Evolutionary conservation across 2,329 filamentous ascomycete species (phyloP).

Genomic region (Tolypocladium ophioglossoides): DNA sequence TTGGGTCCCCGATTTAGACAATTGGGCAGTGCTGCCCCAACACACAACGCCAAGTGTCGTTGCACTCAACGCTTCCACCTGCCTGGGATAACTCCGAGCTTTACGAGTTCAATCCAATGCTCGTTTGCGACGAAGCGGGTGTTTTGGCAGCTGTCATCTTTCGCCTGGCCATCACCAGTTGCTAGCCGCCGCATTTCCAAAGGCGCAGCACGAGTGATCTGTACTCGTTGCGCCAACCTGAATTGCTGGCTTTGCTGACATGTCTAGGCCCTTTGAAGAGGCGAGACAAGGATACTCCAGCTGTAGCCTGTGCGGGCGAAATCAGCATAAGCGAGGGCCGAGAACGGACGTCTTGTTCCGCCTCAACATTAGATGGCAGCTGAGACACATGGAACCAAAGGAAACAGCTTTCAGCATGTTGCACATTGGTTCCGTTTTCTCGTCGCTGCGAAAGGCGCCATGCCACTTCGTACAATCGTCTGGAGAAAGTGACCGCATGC

Average conservation of each 20-base stretch:
- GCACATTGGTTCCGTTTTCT: background rate
- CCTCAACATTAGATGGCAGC: no score
- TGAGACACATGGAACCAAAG: no score
- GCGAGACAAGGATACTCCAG: background rate
- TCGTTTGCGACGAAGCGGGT: background rate
- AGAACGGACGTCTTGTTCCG: background rate
- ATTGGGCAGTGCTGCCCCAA: background rate
- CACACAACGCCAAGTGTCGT: background rate
- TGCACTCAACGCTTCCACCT: background rate
- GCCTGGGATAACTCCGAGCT: background rate
- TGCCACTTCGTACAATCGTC: background rate
- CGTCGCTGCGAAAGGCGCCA: background rate
- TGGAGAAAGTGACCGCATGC: background rate
- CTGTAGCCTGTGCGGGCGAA: background rate
- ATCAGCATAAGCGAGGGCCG: background rate
- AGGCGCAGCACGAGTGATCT: background rate
- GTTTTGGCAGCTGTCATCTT: background rate
- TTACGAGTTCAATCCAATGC: background rate
- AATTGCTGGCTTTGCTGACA: background rate
- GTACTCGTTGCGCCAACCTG: background rate
- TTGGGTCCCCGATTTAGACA: background rate
- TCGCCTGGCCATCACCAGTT: background rate
- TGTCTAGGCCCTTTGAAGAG: background rate
- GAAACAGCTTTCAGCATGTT: background rate
- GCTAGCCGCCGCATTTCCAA: background rate